A percentile compares a stretch with the other conserved stretches of the same genome.
Conservation (phyloP, 1,284 basidiomycete genomes). For the Trametes polyzona region DNA sequence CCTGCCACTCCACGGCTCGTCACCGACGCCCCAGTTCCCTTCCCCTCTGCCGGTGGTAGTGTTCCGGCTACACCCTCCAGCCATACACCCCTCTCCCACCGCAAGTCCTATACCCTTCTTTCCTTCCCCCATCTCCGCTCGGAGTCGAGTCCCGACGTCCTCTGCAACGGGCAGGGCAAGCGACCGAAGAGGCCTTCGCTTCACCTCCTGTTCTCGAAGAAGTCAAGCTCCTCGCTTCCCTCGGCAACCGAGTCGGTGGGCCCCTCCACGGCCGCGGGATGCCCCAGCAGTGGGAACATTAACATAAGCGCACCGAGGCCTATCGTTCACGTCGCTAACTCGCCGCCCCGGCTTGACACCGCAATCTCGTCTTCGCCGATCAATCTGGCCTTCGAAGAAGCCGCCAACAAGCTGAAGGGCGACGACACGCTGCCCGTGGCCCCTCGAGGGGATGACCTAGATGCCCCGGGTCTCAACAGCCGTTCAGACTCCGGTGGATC, state of each 20-base stretch:
- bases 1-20: constrained; percentile 26
- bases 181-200: constrained; percentile 41
- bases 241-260: constrained; percentile 14
- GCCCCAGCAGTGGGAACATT: constrained; percentile 44
- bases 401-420: constrained; percentile 8
- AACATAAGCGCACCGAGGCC: constrained; percentile 43
- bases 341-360: constrained; percentile 55
- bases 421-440: constrained; percentile 11
- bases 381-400: constrained; percentile 43
- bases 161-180: constrained; percentile 14
- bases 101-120: constrained; percentile 45
- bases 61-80: constrained; percentile 36
- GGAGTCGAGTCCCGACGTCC: constrained; percentile 24
- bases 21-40: constrained; percentile 36
- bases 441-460: constrained; percentile 10
- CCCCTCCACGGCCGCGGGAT: constrained; percentile 9
- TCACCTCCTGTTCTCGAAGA: constrained; percentile 41
- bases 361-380: constrained; percentile 52
- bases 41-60: constrained; percentile 42
- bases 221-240: constrained; percentile 36
- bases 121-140: constrained; percentile 37
- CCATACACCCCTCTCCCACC: constrained; percentile 37
- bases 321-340: constrained; percentile 38
- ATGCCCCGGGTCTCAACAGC: constrained; percentile 15
- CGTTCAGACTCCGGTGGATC: constrained; percentile 33